Percentiles rank a stretch among this genome's conserved stretches.
Conservation (phyloP, 164 flowering plant genomes). For the Stephania japonica region DNA sequence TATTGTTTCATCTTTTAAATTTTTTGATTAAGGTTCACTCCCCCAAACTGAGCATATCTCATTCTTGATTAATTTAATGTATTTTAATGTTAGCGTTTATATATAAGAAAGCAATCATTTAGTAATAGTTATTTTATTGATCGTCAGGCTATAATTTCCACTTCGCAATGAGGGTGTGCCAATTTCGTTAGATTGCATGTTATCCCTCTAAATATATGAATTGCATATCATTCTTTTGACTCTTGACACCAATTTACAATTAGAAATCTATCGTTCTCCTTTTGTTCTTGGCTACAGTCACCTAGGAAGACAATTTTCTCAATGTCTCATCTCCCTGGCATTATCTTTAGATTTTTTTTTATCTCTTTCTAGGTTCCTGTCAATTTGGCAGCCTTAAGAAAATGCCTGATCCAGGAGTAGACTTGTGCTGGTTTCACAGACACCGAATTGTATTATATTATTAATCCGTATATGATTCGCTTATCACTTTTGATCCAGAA, state of each 20-base stretch:
- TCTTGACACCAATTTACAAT: background rate
- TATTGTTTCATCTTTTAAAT: too few species aligned
- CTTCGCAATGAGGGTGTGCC: background rate
- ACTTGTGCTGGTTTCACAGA: background rate
- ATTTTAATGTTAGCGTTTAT: too few species aligned
- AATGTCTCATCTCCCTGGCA: background rate
- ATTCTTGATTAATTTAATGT: too few species aligned
- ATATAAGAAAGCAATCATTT: too few species aligned
- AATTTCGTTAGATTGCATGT: too few species aligned
- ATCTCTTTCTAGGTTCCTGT: background rate
- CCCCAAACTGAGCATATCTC: too few species aligned
- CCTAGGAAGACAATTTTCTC: background rate
- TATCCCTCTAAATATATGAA: too few species aligned
- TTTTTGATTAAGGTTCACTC: too few species aligned
- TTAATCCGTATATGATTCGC: background rate
- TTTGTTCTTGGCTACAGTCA: background rate
- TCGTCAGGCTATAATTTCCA: background rate
- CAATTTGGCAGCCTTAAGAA: background rate
- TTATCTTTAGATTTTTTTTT: background rate
- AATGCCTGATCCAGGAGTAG: background rate
- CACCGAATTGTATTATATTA: background rate
- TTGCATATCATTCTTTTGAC: background rate
- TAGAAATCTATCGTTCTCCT: background rate
- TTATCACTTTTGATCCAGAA: slow-evolving; percentile 39
- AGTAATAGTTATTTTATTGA: too few species aligned